phyloP scores from a whole-genome alignment of 768 basidiomycete genomes.

The Amanita rubescens region DNA sequence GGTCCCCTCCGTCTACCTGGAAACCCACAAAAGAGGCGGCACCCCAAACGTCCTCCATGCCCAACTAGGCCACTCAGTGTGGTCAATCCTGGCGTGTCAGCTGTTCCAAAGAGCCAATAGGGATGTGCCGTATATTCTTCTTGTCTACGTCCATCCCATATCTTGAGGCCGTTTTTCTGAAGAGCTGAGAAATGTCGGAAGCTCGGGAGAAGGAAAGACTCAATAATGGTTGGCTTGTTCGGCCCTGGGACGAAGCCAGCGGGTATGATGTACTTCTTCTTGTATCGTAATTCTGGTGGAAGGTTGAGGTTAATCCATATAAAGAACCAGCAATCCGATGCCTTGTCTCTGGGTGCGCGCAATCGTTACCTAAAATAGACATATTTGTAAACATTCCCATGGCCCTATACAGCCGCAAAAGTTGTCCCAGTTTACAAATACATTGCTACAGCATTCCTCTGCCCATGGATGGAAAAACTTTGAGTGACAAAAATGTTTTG shows the following conservation, averaged over 20 bases:
- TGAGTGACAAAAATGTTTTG: too few relatives aligned
- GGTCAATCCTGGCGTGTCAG: background rate
- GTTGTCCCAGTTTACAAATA: background rate
- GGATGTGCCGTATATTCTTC: background rate
- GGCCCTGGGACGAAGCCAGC: background rate
- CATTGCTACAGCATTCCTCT: too few relatives aligned
- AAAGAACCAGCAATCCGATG: background rate
- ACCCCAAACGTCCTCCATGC: background rate
- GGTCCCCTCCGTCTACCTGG: background rate
- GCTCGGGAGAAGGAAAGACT: background rate
- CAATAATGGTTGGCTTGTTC: background rate
- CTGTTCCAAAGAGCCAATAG: background rate
- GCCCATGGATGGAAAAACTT: too few relatives aligned
- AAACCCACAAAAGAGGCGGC: background rate
- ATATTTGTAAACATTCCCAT: background rate
- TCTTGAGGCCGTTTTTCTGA: background rate
- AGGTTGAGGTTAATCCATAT: background rate
- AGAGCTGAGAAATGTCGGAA: background rate
- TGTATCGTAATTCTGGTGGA: background rate
- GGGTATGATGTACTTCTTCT: background rate
- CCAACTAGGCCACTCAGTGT: background rate
- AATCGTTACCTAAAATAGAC: background rate
- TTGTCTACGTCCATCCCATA: background rate
- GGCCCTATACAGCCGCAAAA: background rate
- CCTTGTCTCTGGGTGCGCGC: background rate